Base-by-base conservation (phyloP, 2,329 filamentous ascomycete genomes). In the Arachnopeziza araneosa region DNA sequence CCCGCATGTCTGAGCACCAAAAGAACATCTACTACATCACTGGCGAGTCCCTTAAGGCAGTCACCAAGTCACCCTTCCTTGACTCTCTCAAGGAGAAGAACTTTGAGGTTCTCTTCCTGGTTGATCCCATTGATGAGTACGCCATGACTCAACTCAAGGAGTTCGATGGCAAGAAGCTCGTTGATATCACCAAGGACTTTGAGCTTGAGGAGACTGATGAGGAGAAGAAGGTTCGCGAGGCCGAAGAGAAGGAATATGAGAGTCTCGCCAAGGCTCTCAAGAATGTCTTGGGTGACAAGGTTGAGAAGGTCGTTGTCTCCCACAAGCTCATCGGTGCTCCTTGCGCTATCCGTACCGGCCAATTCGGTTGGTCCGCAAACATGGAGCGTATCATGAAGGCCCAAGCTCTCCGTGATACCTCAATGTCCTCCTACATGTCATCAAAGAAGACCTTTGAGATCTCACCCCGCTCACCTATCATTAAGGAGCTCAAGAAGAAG, bases 321-420 rank as follows among this genome's bases (percentile, higher is more conserved):
- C 91, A 98, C 90, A 98, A 98, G 89, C 88, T 99, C 63, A 86
- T 90, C 71, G 90, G 89, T 75, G 86, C 95, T 67, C 95, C 95
- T 74, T 98, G 95, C 80, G 95, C 95, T 77, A 98, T 99, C 85
- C 93, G 95, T 79, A 99, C 95, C 70, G 95, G 95, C 75, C 95
- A 98, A 82, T 99, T 99, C 79, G 95, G 95, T 80, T 99, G 95
- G 95, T 98, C 93, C 60, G 95, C 95, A 76, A 99, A 99, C 87
- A 99, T 99, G 95, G 95, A 99, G 87, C 95, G 95, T 84, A 99
- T 99, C 88, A 99, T 99, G 95, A 99, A 99, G 89, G 95, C 95
- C 26, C 95, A 99, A 85, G 95, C 95, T 75, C 93, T 99, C 74
- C 95, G 95, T 82, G 95, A 99, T 83, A 99, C 95, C 70, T 97